These are phyloP conservation scores for Candida broadrunensis DNA, from an alignment of 805 yeast species.

Conservation along the genomic window DNA sequence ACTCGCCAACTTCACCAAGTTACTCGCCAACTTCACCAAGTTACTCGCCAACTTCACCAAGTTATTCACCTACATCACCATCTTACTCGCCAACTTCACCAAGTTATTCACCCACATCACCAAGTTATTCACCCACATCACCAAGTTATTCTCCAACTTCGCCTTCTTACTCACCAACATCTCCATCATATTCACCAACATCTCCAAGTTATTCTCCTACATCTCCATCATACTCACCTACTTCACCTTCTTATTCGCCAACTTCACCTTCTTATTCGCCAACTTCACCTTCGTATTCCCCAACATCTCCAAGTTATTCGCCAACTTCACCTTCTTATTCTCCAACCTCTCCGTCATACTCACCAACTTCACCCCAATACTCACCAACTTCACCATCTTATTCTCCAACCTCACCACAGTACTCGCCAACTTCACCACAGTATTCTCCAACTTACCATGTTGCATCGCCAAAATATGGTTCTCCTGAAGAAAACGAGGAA, in stretches of 20 bases:
- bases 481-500: constrained; percentile 29
- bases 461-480: too few relatives aligned
- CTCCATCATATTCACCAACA: constrained; percentile 66
- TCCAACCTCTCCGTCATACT: constrained; percentile 74
- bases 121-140: constrained; percentile 72
- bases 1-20: constrained; percentile 69
- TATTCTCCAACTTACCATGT: too few relatives aligned
- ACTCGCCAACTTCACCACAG: constrained; percentile 45
- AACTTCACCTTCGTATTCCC: constrained; percentile 63
- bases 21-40: constrained; percentile 64
- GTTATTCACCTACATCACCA: constrained; percentile 61
- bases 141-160: constrained; percentile 81
- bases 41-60: constrained; percentile 74
- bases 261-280: constrained; percentile 79
- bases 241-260: constrained; percentile 74
- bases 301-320: constrained; percentile 56
- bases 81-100: constrained; percentile 74
- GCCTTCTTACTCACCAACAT: constrained; percentile 62
- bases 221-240: constrained; percentile 57
- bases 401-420: constrained; percentile 72
- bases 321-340: constrained; percentile 70
- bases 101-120: constrained; percentile 65
- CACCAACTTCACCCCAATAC: constrained; percentile 80
- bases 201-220: constrained; percentile 61
- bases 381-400: constrained; percentile 49